phyloP scores from a whole-genome alignment of 192 early-diverging fungal genomes.

The Coemansia sp. region DNA sequence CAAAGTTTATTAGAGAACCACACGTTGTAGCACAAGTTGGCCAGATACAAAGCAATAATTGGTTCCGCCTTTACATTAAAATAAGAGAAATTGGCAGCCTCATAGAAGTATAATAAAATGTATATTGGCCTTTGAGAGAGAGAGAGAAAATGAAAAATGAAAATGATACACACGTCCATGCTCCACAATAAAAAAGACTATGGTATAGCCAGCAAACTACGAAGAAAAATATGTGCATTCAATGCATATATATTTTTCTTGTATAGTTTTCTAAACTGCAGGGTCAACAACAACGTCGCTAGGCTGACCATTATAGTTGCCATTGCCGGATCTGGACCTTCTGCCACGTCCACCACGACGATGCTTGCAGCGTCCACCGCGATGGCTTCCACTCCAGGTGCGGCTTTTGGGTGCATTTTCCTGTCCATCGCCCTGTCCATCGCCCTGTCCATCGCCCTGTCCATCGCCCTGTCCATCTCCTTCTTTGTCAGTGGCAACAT shows the following conservation, averaged over 20 bases:
- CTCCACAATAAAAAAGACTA: too few relatives aligned
- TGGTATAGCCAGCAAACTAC: too few relatives aligned
- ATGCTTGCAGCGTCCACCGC: slow-evolving; percentile 10
- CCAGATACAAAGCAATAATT: too few relatives aligned
- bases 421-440: too few relatives aligned
- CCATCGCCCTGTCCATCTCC: background rate
- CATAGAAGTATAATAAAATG: background rate
- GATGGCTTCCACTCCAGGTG: background rate
- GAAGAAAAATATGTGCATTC: too few relatives aligned
- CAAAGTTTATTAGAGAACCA: too few relatives aligned
- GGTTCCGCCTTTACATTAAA: too few relatives aligned
- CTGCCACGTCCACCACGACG: background rate
- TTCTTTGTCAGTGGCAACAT: background rate
- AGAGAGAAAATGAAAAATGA: background rate
- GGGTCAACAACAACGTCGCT: background rate
- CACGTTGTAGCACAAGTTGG: too few relatives aligned
- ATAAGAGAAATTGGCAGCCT: background rate
- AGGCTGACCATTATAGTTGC: background rate
- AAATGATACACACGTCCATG: background rate
- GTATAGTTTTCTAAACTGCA: background rate
- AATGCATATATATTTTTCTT: too few relatives aligned
- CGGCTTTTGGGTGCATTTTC: background rate
- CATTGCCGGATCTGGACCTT: background rate
- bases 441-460: background rate
- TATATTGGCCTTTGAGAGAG: background rate